phyloP scores from a whole-genome alignment of 2,329 filamentous ascomycete genomes.

The Bisporella sp. region DNA sequence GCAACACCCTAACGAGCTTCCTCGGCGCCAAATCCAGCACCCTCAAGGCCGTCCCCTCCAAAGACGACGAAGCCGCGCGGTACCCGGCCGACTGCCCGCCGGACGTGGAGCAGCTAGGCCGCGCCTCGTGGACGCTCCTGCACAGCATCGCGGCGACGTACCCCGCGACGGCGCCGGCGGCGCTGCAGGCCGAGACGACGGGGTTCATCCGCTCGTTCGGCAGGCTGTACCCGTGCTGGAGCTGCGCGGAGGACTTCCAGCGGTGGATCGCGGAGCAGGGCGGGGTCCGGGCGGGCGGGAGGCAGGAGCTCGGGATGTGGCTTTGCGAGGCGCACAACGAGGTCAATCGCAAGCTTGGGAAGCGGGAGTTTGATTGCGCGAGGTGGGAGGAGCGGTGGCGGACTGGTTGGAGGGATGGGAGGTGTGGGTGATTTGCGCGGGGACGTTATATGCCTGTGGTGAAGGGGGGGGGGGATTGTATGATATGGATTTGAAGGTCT shows the following conservation, averaged over 20 bases:
- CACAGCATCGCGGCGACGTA: slow-evolving; percentile 89
- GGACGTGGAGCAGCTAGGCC: slow-evolving; percentile 81
- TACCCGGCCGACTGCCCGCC: slow-evolving; percentile 70
- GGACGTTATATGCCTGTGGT: too few species aligned
- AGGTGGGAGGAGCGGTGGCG: slow-evolving; percentile 93
- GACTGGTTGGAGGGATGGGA: slow-evolving; percentile 73
- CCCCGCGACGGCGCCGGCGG: slow-evolving; percentile 58
- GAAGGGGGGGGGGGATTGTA: too few species aligned
- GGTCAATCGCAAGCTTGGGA: slow-evolving; percentile 84
- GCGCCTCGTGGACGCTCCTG: slow-evolving; percentile 86
- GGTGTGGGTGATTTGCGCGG: slow-evolving; percentile 53
- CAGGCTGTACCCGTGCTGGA: slow-evolving; percentile 90
- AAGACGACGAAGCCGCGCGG: slow-evolving; percentile 30
- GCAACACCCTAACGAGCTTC: slow-evolving; percentile 55
- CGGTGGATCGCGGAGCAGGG: slow-evolving; percentile 59
- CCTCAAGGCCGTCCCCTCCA: slow-evolving; percentile 28
- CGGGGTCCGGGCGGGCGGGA: slow-evolving; percentile 50
- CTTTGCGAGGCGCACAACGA: slow-evolving; percentile 83
- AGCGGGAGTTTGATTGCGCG: slow-evolving; percentile 81
- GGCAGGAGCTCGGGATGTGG: slow-evolving; percentile 72
- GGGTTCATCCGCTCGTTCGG: slow-evolving; percentile 77
- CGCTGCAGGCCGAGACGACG: slow-evolving; percentile 68
- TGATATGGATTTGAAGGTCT: too few species aligned
- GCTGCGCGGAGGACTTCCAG: slow-evolving; percentile 88
- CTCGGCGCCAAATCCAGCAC: slow-evolving; percentile 49